Evolutionary conservation across 805 yeast species (phyloP).

Genomic region (Nakazawaea sp.): DNA sequence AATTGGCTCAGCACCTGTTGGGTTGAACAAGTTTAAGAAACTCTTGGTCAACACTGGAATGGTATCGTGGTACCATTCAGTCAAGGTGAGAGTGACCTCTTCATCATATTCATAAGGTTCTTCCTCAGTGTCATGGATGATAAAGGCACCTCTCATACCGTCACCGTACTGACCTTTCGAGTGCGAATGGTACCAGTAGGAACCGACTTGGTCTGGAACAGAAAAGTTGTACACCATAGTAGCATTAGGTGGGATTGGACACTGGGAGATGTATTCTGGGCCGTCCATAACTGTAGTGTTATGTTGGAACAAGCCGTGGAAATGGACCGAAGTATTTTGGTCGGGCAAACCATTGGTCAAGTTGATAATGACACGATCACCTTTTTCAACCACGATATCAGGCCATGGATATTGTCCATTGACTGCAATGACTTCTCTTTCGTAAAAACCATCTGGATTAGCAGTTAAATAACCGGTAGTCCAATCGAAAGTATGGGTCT

Average conservation of each 20-base stretch:
- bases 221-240: constrained; percentile 82
- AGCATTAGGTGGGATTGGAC: constrained; percentile 82
- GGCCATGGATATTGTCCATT: constrained; percentile 79
- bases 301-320: constrained; percentile 88
- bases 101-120: constrained; percentile 75
- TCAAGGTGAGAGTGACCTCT: constrained; percentile 58
- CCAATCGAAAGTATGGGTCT: constrained; percentile 60
- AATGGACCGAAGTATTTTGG: constrained; percentile 74
- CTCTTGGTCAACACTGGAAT: constrained; percentile 41
- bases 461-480: constrained; percentile 60
- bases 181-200: constrained; percentile 98
- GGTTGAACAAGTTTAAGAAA: constrained; percentile 73
- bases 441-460: constrained; percentile 45
- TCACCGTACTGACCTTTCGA: constrained; percentile 87
- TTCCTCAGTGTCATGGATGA: constrained; percentile 53
- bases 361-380: constrained; percentile 70
- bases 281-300: constrained; percentile 84
- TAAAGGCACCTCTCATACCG: constrained; percentile 77
- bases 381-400: constrained; percentile 63
- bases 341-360: constrained; percentile 69
- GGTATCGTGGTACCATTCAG: constrained; percentile 84
- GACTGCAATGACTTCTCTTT: constrained; percentile 40
- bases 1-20: constrained; percentile 98
- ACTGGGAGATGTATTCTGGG: constrained; percentile 80
- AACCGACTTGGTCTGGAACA: constrained; percentile 74